A percentile compares a stretch with the other conserved stretches of the same genome.
Conservation (phyloP, 169 alveolate genomes). For the Plasmodium relictum region DNA sequence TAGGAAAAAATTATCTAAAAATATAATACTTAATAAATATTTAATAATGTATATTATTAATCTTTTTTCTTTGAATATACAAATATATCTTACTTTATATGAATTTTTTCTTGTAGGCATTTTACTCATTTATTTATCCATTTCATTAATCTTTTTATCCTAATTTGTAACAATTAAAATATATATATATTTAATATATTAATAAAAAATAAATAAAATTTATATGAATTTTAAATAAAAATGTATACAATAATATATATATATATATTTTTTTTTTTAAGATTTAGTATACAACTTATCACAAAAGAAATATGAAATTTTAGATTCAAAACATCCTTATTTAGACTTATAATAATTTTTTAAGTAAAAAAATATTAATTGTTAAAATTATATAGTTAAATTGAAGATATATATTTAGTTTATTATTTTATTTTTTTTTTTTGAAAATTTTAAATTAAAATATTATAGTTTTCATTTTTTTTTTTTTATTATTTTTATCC, state of each 20-base stretch:
- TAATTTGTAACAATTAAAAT: constrained; percentile 53
- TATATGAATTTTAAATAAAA: background rate
- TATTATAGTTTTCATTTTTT: background rate
- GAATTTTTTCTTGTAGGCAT: constrained; percentile 30
- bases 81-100: background rate
- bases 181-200: background rate
- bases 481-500: background rate
- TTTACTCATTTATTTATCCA: constrained; percentile 69
- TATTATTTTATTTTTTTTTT: background rate
- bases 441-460: background rate
- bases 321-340: constrained; percentile 58
- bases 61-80: background rate
- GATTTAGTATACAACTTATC: constrained; percentile 54
- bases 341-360: constrained; percentile 25
- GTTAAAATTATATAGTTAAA: background rate
- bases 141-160: constrained; percentile 39
- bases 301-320: constrained; percentile 24
- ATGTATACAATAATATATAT: background rate
- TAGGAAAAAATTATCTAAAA: too few relatives aligned
- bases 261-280: constrained; percentile 9
- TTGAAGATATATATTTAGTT: background rate
- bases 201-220: background rate
- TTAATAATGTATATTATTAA: background rate
- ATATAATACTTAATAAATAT: too few relatives aligned
- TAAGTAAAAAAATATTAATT: background rate